Percentiles rank a stretch among this genome's conserved stretches.
Evolutionary conservation across 2,329 filamentous ascomycete species (phyloP).

Genomic region (Atkinsonella texensis): DNA sequence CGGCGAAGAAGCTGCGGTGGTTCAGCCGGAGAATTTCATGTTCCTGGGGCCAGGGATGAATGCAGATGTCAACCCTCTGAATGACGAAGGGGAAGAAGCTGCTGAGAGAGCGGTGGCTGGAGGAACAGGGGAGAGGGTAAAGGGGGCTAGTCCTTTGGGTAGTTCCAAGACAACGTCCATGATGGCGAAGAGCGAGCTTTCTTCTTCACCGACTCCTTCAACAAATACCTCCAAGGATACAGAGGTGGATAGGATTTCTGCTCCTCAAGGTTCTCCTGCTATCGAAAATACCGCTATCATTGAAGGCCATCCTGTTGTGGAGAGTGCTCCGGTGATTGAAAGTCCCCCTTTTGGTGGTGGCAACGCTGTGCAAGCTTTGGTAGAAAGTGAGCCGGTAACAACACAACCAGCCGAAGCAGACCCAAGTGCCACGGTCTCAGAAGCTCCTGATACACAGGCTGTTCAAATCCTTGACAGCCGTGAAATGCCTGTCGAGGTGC

Average conservation of each 20-base stretch:
- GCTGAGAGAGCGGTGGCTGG: conserved; percentile 11
- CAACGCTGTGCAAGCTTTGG: background rate
- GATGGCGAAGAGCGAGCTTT: conserved; percentile 10
- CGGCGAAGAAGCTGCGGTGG: conserved; percentile 27
- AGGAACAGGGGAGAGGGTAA: conserved; percentile 11
- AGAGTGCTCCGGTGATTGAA: background rate
- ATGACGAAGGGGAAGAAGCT: conserved; percentile 25
- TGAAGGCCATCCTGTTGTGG: background rate
- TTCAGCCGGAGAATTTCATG: conserved; percentile 41
- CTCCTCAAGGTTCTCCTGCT: background rate
- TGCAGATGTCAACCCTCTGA: conserved; percentile 32
- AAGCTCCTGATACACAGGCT: conserved; percentile 5
- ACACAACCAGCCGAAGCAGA: conserved; percentile 2
- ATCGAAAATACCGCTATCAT: background rate
- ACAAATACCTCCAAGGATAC: background rate
- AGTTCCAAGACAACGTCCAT: conserved; percentile 20
- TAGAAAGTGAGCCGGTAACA: conserved; percentile 7
- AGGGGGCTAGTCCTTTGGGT: conserved; percentile 16
- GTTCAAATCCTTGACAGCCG: conserved; percentile 24
- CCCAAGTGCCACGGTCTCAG: background rate
- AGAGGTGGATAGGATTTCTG: background rate
- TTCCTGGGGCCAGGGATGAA: conserved; percentile 36
- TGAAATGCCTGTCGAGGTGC: conserved; percentile 17
- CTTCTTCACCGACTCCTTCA: background rate
- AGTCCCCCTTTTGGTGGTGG: background rate